Base-by-base conservation (phyloP, 495 filamentous ascomycete genomes). In the Aspergillus campestris region DNA sequence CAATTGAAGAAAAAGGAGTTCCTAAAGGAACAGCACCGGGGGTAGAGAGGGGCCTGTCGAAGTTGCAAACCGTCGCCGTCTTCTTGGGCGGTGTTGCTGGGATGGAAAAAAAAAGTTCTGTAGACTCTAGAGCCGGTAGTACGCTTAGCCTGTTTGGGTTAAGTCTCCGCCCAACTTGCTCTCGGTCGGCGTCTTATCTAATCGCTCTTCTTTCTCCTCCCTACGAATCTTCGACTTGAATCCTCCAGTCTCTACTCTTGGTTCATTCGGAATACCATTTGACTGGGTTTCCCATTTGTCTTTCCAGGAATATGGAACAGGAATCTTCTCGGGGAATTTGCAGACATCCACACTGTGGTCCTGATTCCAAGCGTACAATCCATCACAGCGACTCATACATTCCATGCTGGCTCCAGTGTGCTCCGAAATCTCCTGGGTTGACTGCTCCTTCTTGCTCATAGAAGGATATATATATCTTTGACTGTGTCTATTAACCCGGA, bases 81-180 rank as follows among this genome's bases (percentile, higher is more conserved):
- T 59, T 24, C 49, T 61, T 44, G 58, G 55, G 51, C 51, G 55
- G 56, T 48, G 50, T 48, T 62, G 52, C 56, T 52, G 61, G 53
- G 49, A 58, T 60, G 58, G 58, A 67, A 70, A 72, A 70, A 24
- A 72, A 72, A 72, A 64, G 66, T 72, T 68, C 65, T 63, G 60
- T 65, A 68, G 58, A 63, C 18, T 24, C 18, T 24, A 24, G 50
- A 53, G 48, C 53, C 51, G 49, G 55, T 43, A 31, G 53, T 50
- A 51, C 59, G 52, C 68, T 70, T 69, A 51, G 36, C 63, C 60
- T 13, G 30, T 58, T 57, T 2, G 9, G 62, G 69, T 8, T 49
- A 65, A 67, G 65, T 15, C 32, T 24, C 18, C 42, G 31, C 12
- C 24, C 15, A 43, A 36, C n/a, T 28, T 41, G 44, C 42, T 43